These are phyloP conservation scores for Zarea fungicola DNA, from an alignment of 2,329 filamentous ascomycete genomes.

Conservation along the genomic window DNA sequence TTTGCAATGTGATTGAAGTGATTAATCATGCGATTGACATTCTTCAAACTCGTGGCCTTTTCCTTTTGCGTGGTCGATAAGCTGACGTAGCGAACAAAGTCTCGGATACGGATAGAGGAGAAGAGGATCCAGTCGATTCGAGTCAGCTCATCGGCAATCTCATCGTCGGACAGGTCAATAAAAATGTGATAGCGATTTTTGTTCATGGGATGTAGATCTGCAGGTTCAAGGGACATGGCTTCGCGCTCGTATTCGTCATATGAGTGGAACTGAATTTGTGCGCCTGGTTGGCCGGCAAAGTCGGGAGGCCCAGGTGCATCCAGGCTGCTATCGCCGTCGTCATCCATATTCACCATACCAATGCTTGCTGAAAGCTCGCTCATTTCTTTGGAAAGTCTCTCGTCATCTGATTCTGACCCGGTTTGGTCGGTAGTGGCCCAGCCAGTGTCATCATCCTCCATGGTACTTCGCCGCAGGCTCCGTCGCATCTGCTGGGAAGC, in stretches of 20 bases:
- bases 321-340: conserved; percentile 38
- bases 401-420: conserved; percentile 29
- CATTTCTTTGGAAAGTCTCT: conserved; percentile 34
- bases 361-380: conserved; percentile 37
- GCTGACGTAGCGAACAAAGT: conserved; percentile 87
- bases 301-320: conserved; percentile 30
- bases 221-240: conserved; percentile 66
- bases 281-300: conserved; percentile 35
- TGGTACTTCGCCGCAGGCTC: conserved; percentile 66
- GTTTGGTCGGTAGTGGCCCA: conserved; percentile 80
- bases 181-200: conserved; percentile 88
- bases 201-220: conserved; percentile 63
- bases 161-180: conserved; percentile 79
- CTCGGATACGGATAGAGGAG: conserved; percentile 85
- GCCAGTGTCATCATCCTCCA: conserved; percentile 84
- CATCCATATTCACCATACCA: conserved; percentile 44
- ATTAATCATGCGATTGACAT: conserved; percentile 90
- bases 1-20: conserved; percentile 85
- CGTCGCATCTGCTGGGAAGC: conserved; percentile 79
- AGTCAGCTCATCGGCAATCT: conserved; percentile 86
- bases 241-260: conserved; percentile 78
- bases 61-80: conserved; percentile 66
- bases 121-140: conserved; percentile 99
- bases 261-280: conserved; percentile 55
- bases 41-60: conserved; percentile 69